Evolutionary conservation across 108 stramenopile species (phyloP).

Genomic region (Cylindrotheca closterium): DNA sequence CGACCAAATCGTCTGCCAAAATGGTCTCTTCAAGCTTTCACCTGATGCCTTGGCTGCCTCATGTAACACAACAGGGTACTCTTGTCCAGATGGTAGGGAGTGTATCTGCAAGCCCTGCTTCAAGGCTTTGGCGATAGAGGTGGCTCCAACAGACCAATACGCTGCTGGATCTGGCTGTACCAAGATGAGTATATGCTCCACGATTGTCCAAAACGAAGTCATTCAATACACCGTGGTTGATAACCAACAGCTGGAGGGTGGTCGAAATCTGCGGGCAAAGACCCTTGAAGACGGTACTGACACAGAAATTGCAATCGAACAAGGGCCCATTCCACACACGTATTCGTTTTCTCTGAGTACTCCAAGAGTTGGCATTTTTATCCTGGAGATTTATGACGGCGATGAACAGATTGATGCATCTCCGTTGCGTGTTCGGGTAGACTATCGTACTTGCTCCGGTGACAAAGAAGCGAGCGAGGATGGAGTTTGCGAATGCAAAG

Average conservation of each 20-base stretch:
- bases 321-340: neutral
- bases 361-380: neutral
- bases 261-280: neutral
- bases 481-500: constrained; percentile 17
- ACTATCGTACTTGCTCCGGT: constrained; percentile 12
- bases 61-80: too few relatives aligned
- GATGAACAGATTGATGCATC: neutral
- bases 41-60: too few relatives aligned
- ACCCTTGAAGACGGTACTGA: neutral
- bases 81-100: constrained; percentile 15
- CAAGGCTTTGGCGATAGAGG: constrained; percentile 1
- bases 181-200: neutral
- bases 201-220: constrained; percentile 10
- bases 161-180: neutral
- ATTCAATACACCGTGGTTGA: constrained; percentile 8
- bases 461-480: neutral
- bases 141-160: neutral
- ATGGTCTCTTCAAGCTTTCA: too few relatives aligned
- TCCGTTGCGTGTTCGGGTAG: constrained; percentile 13
- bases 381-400: neutral
- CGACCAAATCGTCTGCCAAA: constrained; percentile 36
- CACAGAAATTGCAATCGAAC: neutral
- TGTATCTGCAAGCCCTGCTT: constrained; percentile 26
- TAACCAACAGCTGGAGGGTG: constrained; percentile 15
- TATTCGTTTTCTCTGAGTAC: neutral